Evolutionary conservation across 2,329 filamentous ascomycete genomes (phyloP).

Genomic region (Aspergillus sclerotialis): DNA sequence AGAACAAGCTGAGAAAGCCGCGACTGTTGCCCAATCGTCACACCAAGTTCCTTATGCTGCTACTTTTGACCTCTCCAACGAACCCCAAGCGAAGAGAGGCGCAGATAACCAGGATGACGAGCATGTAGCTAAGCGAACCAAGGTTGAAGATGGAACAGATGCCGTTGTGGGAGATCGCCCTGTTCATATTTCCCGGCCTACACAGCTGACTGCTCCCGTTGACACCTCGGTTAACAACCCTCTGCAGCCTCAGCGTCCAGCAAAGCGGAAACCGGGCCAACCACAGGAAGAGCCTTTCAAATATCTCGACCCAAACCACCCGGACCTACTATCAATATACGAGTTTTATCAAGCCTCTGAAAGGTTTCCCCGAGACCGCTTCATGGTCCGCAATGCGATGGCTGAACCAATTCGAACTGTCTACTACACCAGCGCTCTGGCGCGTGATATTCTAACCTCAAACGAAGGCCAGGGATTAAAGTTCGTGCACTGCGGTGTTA

Average conservation of each 20-base stretch:
- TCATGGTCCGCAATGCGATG: slow-evolving; percentile 89
- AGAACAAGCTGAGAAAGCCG: slow-evolving; percentile 26
- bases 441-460: slow-evolving; percentile 73
- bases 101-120: slow-evolving; percentile 29
- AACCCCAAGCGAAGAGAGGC: slow-evolving; percentile 24
- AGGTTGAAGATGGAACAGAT: slow-evolving; percentile 33
- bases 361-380: slow-evolving; percentile 82
- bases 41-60: slow-evolving; percentile 27
- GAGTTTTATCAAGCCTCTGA: slow-evolving; percentile 77
- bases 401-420: slow-evolving; percentile 88
- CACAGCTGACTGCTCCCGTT: slow-evolving; percentile 14
- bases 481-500: slow-evolving; percentile 93
- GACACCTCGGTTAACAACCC: slow-evolving; percentile 18
- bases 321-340: slow-evolving; percentile 69
- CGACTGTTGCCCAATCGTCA: slow-evolving; percentile 26
- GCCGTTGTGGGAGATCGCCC: slow-evolving; percentile 31
- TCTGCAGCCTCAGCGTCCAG: slow-evolving; percentile 8
- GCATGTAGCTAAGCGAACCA: slow-evolving; percentile 38
- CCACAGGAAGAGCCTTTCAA: slow-evolving; percentile 89
- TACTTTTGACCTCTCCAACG: slow-evolving; percentile 16
- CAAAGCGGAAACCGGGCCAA: slow-evolving; percentile 34
- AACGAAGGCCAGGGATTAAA: slow-evolving; percentile 91
- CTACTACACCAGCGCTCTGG: slow-evolving; percentile 85
- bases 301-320: slow-evolving; percentile 67
- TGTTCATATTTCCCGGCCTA: slow-evolving; percentile 23